Base-by-base conservation (phyloP, 768 basidiomycete species). In the Leucosporidium yakuticum region DNA sequence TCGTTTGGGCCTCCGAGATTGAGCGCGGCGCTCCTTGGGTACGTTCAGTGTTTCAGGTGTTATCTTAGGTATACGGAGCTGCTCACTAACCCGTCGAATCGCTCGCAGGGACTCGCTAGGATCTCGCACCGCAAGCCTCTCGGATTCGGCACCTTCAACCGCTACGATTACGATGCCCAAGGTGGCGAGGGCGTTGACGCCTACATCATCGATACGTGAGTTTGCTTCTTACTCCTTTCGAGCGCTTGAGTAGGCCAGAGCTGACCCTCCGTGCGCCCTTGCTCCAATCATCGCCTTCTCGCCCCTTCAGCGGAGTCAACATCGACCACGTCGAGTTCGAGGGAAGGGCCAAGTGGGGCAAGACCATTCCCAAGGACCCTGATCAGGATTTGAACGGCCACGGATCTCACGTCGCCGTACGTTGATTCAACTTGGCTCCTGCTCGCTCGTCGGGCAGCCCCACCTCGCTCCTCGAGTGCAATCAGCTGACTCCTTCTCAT, bases 101-200 rank as follows among this genome's bases (percentile, higher is more conserved):
- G 62, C 72, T 15, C 1, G 7, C 77, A 96, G 96, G 96, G 96
- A 77, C 87, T 99, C 55, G 93, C 96, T 55, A 88, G 96, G 50
- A 85, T 98, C 76, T 93, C 91, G 71, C 96, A 99, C 81, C 85
- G 94, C 55, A 68, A 81, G 19, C 86, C 79, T 75, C 85, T 99
- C 29, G 81, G 82, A 14, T 86, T 98, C 69, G 79, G 84, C 47
- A 97, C 91, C 19, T 97, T 96, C 83, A 85, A 82, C 65, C 62
- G 84, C 77, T 99, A 97, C 79, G 81, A 84, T 62, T 89, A 88
- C 76, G 82, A 90, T 62, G 12, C 76, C 0, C 47, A 81, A 3
- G 93, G 87, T n/a, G 95, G 95, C 64, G 85, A 89, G 53, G 96
- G 94, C 70, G 95, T 99, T 29, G 91, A 96, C 70, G 95, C 91